Conservation (phyloP, 345 rosid genomes). For the Rhodamnia argentea region DNA sequence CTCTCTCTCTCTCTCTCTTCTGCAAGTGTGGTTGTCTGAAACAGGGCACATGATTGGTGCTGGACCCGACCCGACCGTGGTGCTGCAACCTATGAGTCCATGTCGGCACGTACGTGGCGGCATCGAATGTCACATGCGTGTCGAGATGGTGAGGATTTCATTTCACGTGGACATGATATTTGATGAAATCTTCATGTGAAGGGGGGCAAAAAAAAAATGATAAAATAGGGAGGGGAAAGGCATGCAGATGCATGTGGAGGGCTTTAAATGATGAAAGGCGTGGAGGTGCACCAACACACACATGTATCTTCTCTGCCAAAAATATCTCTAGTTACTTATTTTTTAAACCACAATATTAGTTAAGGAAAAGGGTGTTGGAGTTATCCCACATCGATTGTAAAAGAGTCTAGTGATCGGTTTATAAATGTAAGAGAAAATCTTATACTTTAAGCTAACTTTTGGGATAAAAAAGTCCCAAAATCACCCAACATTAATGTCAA, state of each 20-base stretch:
- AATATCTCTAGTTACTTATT: background rate
- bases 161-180: background rate
- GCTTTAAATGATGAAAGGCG: background rate
- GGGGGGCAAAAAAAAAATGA: background rate
- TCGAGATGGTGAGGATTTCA: background rate
- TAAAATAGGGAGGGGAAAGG: background rate
- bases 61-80: conserved; percentile 11
- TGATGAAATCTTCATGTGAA: background rate
- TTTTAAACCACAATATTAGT: background rate
- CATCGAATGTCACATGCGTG: conserved; percentile 8
- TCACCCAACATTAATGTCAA: too few species aligned
- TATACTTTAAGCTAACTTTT: too few species aligned
- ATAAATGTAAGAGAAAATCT: too few species aligned
- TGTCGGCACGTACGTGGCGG: conserved; percentile 41
- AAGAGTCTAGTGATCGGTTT: too few species aligned
- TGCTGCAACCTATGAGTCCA: conserved; percentile 9
- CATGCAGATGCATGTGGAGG: background rate
- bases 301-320: background rate
- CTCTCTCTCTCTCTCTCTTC: background rate
- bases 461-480: too few species aligned
- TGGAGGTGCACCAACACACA: background rate
- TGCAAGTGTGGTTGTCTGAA: background rate
- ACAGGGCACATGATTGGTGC: conserved; percentile 18
- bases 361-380: background rate
- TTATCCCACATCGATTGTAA: too few species aligned